These are phyloP conservation scores for Cladosporium sp. DNA, from an alignment of 2,329 filamentous ascomycete genomes.

Conservation along the genomic window DNA sequence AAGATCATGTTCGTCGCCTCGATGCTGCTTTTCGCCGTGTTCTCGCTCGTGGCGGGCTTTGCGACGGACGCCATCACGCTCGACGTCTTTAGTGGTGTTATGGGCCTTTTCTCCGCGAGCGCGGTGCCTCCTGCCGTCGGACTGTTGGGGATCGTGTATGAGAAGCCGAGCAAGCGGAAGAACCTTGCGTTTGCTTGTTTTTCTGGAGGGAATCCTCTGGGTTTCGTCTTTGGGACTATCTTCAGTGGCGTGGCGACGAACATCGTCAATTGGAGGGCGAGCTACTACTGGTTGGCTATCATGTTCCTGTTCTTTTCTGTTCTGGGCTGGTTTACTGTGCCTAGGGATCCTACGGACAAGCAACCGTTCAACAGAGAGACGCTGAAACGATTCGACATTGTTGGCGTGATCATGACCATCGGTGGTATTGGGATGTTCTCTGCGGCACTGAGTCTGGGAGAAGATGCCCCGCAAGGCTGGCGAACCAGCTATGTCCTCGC, in stretches of 20 bases:
- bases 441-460: conserved; percentile 53
- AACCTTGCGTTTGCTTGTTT: conserved; percentile 64
- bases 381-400: conserved; percentile 56
- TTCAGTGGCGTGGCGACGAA: conserved; percentile 59
- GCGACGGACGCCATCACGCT: conserved; percentile 55
- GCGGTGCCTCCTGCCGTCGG: conserved; percentile 62
- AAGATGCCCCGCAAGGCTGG: conserved; percentile 60
- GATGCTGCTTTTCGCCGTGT: conserved; percentile 55
- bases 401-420: conserved; percentile 58
- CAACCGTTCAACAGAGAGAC: conserved; percentile 43
- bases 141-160: conserved; percentile 60
- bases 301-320: conserved; percentile 59
- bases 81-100: conserved; percentile 59
- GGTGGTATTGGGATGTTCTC: conserved; percentile 64
- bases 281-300: conserved; percentile 59
- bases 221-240: conserved; percentile 56
- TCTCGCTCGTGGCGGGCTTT: conserved; percentile 57
- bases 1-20: conserved; percentile 57
- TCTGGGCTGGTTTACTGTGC: conserved; percentile 59
- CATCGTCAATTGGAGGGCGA: conserved; percentile 60
- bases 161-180: conserved; percentile 57
- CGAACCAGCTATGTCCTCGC: conserved; percentile 58
- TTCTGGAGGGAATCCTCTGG: conserved; percentile 54
- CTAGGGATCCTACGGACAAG: conserved; percentile 49
- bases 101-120: conserved; percentile 62